Evolutionary conservation across 129 eudicot species (phyloP).

Genomic region (Artemisia annua): DNA sequence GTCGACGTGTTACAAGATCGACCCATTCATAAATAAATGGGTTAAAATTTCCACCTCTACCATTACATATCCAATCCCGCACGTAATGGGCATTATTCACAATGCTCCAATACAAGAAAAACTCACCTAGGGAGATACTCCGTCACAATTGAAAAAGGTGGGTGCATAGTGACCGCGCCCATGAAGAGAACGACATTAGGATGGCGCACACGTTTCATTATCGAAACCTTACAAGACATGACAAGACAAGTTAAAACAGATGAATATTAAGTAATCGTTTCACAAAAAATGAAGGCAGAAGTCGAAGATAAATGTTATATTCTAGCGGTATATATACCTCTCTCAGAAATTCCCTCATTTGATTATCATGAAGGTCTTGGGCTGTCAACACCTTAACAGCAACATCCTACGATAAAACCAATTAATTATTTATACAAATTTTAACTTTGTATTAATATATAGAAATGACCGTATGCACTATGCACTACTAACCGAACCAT

Average conservation of each 20-base stretch:
- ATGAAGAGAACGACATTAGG: slow-evolving; percentile 97
- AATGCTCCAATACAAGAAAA: background rate
- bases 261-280: background rate
- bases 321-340: slow-evolving; percentile 60
- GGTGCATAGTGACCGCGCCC: slow-evolving; percentile 96
- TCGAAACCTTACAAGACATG: slow-evolving; percentile 62
- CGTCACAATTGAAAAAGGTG: slow-evolving; percentile 83
- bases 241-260: slow-evolving; percentile 5
- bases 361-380: slow-evolving; percentile 90
- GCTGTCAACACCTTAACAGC: slow-evolving; percentile 87
- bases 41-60: background rate
- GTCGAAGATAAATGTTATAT: background rate
- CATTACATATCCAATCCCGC: background rate
- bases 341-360: slow-evolving; percentile 77
- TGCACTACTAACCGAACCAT: slow-evolving; percentile 81
- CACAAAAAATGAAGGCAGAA: background rate
- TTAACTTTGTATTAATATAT: background rate
- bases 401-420: slow-evolving; percentile 62
- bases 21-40: background rate
- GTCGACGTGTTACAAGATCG: background rate
- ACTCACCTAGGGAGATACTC: slow-evolving; percentile 85
- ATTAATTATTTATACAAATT: background rate
- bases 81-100: background rate
- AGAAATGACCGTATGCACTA: slow-evolving; percentile 3
- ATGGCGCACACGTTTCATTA: slow-evolving; percentile 94